A percentile compares a stretch with the other conserved stretches of the same genome.
phyloP scores from a whole-genome alignment of 352 stramenopile species.

The Halophytophthora polymorphica region DNA sequence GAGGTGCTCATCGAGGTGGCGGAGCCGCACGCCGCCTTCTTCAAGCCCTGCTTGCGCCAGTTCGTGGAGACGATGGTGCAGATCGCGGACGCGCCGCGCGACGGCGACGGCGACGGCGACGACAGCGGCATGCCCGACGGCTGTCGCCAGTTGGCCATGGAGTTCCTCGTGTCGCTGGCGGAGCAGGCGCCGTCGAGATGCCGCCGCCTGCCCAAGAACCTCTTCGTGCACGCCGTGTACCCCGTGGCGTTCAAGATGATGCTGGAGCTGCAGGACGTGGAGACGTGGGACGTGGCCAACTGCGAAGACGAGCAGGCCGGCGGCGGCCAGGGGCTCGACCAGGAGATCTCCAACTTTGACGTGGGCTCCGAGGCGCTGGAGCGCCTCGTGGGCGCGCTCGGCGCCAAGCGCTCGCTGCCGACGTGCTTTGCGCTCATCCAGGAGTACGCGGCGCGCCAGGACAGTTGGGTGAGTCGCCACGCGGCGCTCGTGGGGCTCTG shows the following conservation, averaged over 20 bases:
- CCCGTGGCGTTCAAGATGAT: slow-evolving; percentile 84
- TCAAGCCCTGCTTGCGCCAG: slow-evolving; percentile 58
- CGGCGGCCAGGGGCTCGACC: slow-evolving; percentile 32
- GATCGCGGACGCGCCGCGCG: slow-evolving; percentile 41
- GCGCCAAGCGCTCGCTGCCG: slow-evolving; percentile 65
- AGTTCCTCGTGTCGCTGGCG: slow-evolving; percentile 77
- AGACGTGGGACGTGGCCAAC: slow-evolving; percentile 60
- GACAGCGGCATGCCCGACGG: slow-evolving; percentile 44
- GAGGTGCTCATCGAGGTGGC: slow-evolving; percentile 82
- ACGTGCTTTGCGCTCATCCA: slow-evolving; percentile 79
- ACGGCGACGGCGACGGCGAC: slow-evolving; percentile 42
- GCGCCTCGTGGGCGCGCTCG: slow-evolving; percentile 59
- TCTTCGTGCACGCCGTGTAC: slow-evolving; percentile 69
- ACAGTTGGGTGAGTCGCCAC: slow-evolving; percentile 77
- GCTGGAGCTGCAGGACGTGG: slow-evolving; percentile 73
- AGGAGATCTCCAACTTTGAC: slow-evolving; percentile 88
- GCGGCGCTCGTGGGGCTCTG: slow-evolving; percentile 75
- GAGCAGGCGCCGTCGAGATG: slow-evolving; percentile 65
- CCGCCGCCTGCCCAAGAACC: slow-evolving; percentile 69
- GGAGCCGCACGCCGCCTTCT: slow-evolving; percentile 67
- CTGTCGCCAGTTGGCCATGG: slow-evolving; percentile 79
- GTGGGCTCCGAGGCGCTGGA: slow-evolving; percentile 80
- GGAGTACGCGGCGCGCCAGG: slow-evolving; percentile 51
- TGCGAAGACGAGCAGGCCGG: slow-evolving; percentile 68
- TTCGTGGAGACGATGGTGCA: slow-evolving; percentile 73